Evolutionary conservation across 1,284 basidiomycete genomes (phyloP), one percentile per base, ranked within the genome.

Genomic region (Ganoderma leucocontextum): DNA sequence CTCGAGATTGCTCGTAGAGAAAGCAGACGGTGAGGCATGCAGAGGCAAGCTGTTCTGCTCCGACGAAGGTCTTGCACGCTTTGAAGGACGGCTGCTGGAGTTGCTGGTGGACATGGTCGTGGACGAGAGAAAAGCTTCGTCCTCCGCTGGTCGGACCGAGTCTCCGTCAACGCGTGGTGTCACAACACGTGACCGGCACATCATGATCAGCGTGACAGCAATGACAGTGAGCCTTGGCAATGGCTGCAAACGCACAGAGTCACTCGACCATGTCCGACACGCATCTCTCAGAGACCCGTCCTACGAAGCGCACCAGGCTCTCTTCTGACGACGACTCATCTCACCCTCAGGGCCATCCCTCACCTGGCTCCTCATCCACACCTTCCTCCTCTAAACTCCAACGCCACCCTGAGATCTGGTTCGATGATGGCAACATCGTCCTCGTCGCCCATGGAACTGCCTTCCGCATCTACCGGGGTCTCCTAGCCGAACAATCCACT

Each of bases 371-470:
- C n/a, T 22, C 29, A 29, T 29, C 29, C 29, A 29, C 29, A 29
- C 2, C 29, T 29, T 29, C 8, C n/a, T 22, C 44, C n/a, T 47
- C 44, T 1, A 6, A 7, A 19, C 19, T 22, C 8, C n/a, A n/a
- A 49, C 47, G 9, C 7, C 47, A 64, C 29, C 35, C 33, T 4
- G 63, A 67, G 22, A 62, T 62, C 60, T 71, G 70, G 70, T 57
- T 66, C 55, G 67, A 68, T 1, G 75, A 76, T 52, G 74, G 75
- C 13, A 73, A 63, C 60, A 60, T 77, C 36, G 60, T 76, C 41
- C 66, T 75, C 13, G 64, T 72, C 33, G 69, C 64, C 13, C 53
- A 60, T 9, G 29, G 47, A 0, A 62, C 35, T 1, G 71, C 52
- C 7, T 75, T 74, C 42, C 69, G 70, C 9, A 65, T 77, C 12